A percentile compares a stretch with the other conserved stretches of the same genome.
These are phyloP conservation scores for Ajuga reptans DNA, from an alignment of 305 asterid genomes.

Conservation along the genomic window DNA sequence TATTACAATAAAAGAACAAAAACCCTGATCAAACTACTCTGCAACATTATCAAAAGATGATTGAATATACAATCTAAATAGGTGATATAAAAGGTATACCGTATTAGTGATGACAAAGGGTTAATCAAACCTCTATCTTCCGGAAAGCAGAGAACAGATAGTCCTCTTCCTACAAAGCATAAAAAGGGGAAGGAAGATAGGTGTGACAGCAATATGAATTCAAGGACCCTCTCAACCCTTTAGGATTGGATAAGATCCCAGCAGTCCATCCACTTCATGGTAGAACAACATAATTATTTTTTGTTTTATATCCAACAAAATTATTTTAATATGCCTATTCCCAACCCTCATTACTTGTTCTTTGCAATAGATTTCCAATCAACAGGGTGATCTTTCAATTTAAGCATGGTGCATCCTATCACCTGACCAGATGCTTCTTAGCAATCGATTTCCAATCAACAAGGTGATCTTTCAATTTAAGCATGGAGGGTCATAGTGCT, in stretches of 20 bases:
- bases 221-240: not conserved
- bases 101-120: not conserved
- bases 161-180: not conserved
- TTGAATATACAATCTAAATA: not conserved
- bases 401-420: not conserved
- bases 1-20: not conserved
- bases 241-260: slow-evolving; percentile 1
- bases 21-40: not conserved
- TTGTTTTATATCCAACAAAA: not conserved
- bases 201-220: not conserved
- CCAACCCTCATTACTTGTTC: not conserved
- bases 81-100: not conserved
- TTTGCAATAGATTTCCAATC: not conserved
- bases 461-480: not conserved
- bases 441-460: not conserved
- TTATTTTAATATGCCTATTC: not conserved
- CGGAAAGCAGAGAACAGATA: not conserved
- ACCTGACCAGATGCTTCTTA: not conserved
- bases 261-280: not conserved
- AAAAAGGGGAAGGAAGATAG: not conserved
- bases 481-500: not conserved
- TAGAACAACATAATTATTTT: not conserved
- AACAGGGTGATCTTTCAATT: not conserved
- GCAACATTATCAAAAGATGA: not conserved
- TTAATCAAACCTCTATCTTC: not conserved